Conservation (phyloP, 352 stramenopile genomes). For the Globisporangium solare region DNA sequence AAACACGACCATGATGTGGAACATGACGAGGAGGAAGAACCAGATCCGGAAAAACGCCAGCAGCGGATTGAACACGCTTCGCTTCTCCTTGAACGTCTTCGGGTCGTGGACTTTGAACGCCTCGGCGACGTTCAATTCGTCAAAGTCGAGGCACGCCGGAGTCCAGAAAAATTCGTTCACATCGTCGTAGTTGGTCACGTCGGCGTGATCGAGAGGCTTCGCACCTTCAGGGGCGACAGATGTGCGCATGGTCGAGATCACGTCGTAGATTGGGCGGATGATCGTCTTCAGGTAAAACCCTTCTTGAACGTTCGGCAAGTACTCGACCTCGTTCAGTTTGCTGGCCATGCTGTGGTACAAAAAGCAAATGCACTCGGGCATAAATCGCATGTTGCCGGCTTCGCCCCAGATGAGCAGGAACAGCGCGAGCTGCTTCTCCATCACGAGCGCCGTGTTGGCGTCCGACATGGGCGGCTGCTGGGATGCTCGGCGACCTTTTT, state of each 20-base stretch:
- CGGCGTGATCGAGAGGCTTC: constrained; percentile 65
- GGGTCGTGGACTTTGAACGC: constrained; percentile 49
- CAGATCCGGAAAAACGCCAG: constrained; percentile 81
- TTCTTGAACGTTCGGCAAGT: constrained; percentile 42
- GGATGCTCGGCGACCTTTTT: background rate
- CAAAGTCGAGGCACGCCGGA: constrained; percentile 51
- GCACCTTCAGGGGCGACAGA: constrained; percentile 31
- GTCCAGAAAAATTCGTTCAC: constrained; percentile 90
- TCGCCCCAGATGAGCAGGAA: constrained; percentile 85
- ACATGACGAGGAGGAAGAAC: constrained; percentile 77
- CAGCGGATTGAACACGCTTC: constrained; percentile 81
- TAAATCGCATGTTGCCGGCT: constrained; percentile 80
- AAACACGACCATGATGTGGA: constrained; percentile 64
- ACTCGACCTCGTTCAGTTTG: constrained; percentile 56
- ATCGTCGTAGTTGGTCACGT: constrained; percentile 87
- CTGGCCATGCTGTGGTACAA: constrained; percentile 76
- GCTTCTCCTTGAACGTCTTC: constrained; percentile 88
- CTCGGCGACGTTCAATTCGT: constrained; percentile 66
- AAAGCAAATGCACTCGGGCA: constrained; percentile 89
- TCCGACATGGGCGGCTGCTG: constrained; percentile 13
- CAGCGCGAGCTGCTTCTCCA: constrained; percentile 75
- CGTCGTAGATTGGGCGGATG: constrained; percentile 71
- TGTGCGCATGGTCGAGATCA: constrained; percentile 72
- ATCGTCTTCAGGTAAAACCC: constrained; percentile 64
- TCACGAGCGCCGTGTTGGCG: constrained; percentile 26